Base-by-base conservation (phyloP, 2,329 filamentous ascomycete species). In the Canariomyces notabilis region DNA sequence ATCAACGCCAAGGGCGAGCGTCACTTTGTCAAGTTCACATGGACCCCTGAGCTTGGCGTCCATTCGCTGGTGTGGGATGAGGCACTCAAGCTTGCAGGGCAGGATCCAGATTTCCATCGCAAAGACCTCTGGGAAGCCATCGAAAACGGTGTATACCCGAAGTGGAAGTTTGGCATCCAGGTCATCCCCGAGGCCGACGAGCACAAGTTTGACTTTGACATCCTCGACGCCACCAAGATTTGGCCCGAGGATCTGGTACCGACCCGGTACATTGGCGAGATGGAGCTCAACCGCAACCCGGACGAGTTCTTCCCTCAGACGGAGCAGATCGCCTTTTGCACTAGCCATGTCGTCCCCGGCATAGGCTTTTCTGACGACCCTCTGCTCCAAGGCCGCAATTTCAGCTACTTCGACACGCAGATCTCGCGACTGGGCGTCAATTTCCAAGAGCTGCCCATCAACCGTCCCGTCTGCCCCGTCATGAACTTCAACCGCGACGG, bases 281-380 rank as follows among this genome's bases (percentile, higher is more conserved):
- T 94, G 1, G 83, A 90, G 61, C 75, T 94, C 5, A 90, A 93
- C 71, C 77, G 77, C 44, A 91, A 88, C 49, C 73, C 85, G 1
- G 86, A 91, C 53, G 87, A 94, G 61, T 93, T 78, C 69, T 93
- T 93, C 67, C 73, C 87, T 0, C 79, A 93, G 64, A 89, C 83
- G 0, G 88, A 94, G 68, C 88, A 94, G 65, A 79, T 82, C 1
- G 87, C 87, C 2, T 94, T 93, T 65, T 89, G 84, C 59, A 91
- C 88, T 1, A 77, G 80, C 45, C 87, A 94, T 55, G 69, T 93
- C 39, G 83, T 93, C 0, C 85, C 85, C 0, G 87, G 87, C 19
- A 84, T 90, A 48, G 85, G 85, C 12, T 84, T 85, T 61, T 86
- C 83, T 0, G 80, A 89, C 50, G 87, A 90, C 51, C 86, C 86